Evolutionary conservation across 2,329 filamentous ascomycete genomes (phyloP), one percentile per base, ranked within the genome.

Genomic region (Macrophomina phaseolina): DNA sequence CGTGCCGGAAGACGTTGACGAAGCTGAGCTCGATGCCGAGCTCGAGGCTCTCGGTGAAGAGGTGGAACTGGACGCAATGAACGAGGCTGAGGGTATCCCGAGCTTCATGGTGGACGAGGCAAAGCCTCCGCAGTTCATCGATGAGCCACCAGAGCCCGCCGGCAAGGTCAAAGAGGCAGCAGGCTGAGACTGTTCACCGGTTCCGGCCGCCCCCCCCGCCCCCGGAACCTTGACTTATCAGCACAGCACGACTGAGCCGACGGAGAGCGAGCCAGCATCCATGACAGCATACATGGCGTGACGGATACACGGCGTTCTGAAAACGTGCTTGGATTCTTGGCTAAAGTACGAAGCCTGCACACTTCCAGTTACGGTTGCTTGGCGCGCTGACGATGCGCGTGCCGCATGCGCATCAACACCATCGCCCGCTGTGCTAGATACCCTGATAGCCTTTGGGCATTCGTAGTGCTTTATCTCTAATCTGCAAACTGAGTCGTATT

Each of bases 1-100:
- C 76, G 86, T 99, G 42, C 95, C 95, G 0, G 95, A 99, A 74
- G 95, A 98, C 78, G 93, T 99, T 28, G 94, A 98, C 78, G 95
- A 99, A 87, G 89, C 91, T 1, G 95, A 99, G 82, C 81, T 99
- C 68, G 95, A 99, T 82, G 95, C 95, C 4, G 95, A 99, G 84
- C 81, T 99, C 62, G 95, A 99, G 83, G 94, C 95, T 6, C 81
- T 99, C 42, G 94, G 94, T 0, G 91, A 97, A 73, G 95, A 99
- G 81, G 90, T 93, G n/a, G 92, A 97, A 81, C 85, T 96, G 72
- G 94, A 97, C 76, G 86, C 87, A 61, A 82, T 91, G 70, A 87
- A 84, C 11, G 77, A 81, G 38, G 83, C 84, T 36, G 88, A 87
- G 56, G 84, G 84, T 42, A 78, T 96, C 71, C 95, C 95, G 0